Percentiles rank a stretch among this genome's conserved stretches.
These are phyloP conservation scores for Chrysosporium queenslandicum DNA, from an alignment of 2,329 filamentous ascomycete genomes.

Conservation along the genomic window DNA sequence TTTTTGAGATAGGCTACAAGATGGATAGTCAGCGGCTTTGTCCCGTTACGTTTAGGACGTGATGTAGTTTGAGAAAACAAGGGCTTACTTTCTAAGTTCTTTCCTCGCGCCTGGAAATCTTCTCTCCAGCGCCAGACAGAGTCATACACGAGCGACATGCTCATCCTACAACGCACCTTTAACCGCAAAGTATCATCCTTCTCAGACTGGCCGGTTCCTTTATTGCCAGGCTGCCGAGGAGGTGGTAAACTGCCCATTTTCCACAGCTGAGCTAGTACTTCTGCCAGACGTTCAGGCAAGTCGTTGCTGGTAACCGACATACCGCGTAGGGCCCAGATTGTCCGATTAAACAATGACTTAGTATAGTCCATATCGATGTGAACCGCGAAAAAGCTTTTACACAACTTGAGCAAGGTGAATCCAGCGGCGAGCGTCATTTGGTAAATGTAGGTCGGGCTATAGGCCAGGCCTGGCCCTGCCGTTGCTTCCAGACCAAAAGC, in stretches of 20 bases:
- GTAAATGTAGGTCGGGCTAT: slow-evolving; percentile 53
- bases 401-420: slow-evolving; percentile 54
- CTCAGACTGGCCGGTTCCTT: slow-evolving; percentile 22
- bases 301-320: slow-evolving; percentile 55
- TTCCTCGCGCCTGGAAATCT: slow-evolving; percentile 57
- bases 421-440: slow-evolving; percentile 58
- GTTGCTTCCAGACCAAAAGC: slow-evolving; percentile 38
- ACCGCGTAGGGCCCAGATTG: slow-evolving; percentile 49
- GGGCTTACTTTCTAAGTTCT: slow-evolving; percentile 61
- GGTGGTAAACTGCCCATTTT: slow-evolving; percentile 37
- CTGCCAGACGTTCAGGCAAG: slow-evolving; percentile 52
- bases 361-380: slow-evolving; percentile 48
- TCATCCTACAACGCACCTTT: slow-evolving; percentile 57
- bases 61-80: slow-evolving; percentile 15
- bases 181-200: slow-evolving; percentile 45
- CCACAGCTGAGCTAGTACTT: slow-evolving; percentile 58
- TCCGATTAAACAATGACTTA: slow-evolving; percentile 48
- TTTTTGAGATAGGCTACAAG: slow-evolving; percentile 60
- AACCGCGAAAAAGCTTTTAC: slow-evolving; percentile 54
- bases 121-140: slow-evolving; percentile 59
- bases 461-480: slow-evolving; percentile 41
- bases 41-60: not conserved
- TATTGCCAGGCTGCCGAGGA: slow-evolving; percentile 3
- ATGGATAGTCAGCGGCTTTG: slow-evolving; percentile 23
- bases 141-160: slow-evolving; percentile 57